Conservation (phyloP, 2,329 filamentous ascomycete species). For the Aureobasidium melanogenum region DNA sequence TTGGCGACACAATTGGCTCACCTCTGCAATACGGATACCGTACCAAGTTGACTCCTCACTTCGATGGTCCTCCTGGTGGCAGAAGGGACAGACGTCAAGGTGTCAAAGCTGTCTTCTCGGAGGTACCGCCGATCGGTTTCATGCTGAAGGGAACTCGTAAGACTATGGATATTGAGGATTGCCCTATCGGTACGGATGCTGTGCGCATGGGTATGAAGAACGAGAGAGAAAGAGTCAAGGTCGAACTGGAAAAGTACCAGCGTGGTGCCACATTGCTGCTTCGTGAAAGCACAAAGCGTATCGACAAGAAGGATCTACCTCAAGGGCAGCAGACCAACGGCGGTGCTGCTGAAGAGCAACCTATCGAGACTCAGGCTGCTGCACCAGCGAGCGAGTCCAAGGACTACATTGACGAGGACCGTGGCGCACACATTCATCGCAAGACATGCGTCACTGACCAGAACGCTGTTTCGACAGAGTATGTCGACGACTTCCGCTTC, state of each 20-base stretch:
- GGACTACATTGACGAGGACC: conserved; percentile 46
- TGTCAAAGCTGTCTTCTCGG: conserved; percentile 48
- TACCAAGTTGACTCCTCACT: conserved; percentile 95
- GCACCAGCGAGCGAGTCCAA: conserved; percentile 29
- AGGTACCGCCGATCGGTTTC: conserved; percentile 77
- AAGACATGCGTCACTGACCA: conserved; percentile 86
- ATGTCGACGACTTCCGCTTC: conserved; percentile 76
- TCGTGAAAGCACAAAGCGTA: conserved; percentile 71
- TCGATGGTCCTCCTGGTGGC: conserved; percentile 62
- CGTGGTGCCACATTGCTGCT: conserved; percentile 82
- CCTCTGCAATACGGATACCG: conserved; percentile 89
- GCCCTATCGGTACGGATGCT: conserved; percentile 83
- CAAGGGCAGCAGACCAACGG: conserved; percentile 20
- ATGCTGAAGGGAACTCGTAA: conserved; percentile 72
- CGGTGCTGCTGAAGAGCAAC: conserved; percentile 18
- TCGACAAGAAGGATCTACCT: conserved; percentile 36
- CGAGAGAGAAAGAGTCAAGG: conserved; percentile 67
- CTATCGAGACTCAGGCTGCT: conserved; percentile 14
- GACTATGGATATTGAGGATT: conserved; percentile 93
- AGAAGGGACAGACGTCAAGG: conserved; percentile 41
- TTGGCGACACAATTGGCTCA: conserved; percentile 80
- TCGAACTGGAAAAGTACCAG: conserved; percentile 62
- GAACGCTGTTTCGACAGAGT: conserved; percentile 77
- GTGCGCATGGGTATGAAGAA: conserved; percentile 69
- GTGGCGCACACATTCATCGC: conserved; percentile 58